Evolutionary conservation across 2,329 filamentous ascomycete species (phyloP).

Genomic region (Cryphonectria naterciae): DNA sequence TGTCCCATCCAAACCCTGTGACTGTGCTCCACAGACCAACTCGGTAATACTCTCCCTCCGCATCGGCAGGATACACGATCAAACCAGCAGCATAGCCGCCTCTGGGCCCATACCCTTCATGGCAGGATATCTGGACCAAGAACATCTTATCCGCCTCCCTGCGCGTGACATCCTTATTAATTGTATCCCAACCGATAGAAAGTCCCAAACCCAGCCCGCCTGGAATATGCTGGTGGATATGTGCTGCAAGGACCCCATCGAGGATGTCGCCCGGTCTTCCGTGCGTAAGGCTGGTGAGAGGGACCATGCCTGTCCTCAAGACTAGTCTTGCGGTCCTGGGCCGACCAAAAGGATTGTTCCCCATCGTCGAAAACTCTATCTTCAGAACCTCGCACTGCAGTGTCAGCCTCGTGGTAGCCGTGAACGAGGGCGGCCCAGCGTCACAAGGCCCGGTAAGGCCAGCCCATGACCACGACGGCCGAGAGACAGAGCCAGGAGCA

Average conservation of each 20-base stretch:
- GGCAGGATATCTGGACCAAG: neutral
- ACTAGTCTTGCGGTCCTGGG: neutral
- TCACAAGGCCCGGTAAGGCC: neutral
- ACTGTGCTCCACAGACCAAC: neutral
- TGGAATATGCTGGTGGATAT: neutral
- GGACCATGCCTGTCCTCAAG: neutral
- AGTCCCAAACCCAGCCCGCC: neutral
- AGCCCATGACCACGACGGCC: neutral
- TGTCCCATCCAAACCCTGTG: neutral
- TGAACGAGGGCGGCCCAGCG: neutral
- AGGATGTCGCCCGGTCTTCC: neutral
- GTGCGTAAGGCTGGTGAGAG: neutral
- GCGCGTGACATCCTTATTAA: neutral
- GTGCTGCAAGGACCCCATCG: neutral
- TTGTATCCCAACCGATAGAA: neutral
- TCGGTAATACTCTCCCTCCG: neutral
- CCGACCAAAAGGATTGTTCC: neutral
- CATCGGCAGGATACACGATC: neutral
- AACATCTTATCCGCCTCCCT: neutral
- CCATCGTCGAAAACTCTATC: neutral
- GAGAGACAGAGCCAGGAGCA: neutral
- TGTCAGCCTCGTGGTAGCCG: neutral
- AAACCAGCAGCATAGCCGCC: neutral
- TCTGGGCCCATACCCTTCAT: neutral
- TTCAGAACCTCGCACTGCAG: neutral